phyloP scores from a whole-genome alignment of 257 asterid species.

The Solanum piurae region DNA sequence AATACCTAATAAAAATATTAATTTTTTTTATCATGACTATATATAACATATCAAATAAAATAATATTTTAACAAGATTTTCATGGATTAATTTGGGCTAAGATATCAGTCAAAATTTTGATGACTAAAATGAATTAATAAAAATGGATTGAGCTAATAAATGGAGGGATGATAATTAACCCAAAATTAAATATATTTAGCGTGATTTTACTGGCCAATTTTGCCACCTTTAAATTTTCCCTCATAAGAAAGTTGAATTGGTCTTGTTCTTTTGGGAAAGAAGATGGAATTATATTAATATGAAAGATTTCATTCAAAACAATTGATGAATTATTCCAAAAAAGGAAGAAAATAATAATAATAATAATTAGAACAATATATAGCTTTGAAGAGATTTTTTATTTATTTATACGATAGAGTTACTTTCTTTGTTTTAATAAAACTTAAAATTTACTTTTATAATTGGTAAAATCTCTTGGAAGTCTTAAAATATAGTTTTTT shows the following conservation, averaged over 20 bases:
- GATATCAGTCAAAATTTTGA: neutral
- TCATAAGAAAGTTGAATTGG: neutral
- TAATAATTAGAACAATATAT: neutral
- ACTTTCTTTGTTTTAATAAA: neutral
- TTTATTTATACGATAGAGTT: neutral
- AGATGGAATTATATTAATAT: neutral
- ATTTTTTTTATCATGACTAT: neutral
- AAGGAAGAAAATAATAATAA: neutral
- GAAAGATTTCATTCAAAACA: neutral
- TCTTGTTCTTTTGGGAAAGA: no score
- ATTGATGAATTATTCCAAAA: neutral
- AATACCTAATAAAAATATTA: neutral
- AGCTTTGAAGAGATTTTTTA: neutral
- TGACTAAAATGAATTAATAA: neutral
- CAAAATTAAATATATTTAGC: no score
- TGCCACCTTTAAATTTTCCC: neutral
- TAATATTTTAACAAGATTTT: no score
- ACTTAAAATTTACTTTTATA: neutral
- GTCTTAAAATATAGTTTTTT: neutral
- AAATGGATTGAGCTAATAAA: neutral
- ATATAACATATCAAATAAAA: neutral
- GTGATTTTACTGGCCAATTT: no score
- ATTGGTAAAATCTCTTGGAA: neutral
- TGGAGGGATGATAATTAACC: neutral
- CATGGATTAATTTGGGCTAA: neutral